These are phyloP conservation scores for Asterella californica DNA, from an alignment of 225 moss, liverwort and hornwort species.

Conservation along the genomic window DNA sequence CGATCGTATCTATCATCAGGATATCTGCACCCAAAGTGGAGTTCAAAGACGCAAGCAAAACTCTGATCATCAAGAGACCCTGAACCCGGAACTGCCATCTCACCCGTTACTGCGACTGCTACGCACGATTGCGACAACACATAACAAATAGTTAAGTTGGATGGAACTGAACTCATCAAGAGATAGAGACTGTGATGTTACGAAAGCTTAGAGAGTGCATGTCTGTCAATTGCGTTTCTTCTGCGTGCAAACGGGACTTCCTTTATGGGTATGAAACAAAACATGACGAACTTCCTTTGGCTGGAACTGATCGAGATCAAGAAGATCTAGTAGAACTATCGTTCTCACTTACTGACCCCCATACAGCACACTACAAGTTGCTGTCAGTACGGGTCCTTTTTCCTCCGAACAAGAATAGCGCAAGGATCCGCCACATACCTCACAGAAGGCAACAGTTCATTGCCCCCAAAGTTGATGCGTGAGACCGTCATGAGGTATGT, in stretches of 20 bases:
- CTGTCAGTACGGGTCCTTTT: not conserved
- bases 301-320: too few relatives aligned
- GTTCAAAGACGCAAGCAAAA: not conserved
- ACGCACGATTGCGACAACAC: not conserved
- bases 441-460: not conserved
- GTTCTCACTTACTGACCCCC: not conserved
- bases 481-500: not conserved
- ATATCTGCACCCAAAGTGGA: not conserved
- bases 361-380: not conserved
- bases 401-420: not conserved
- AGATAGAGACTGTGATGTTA: not conserved
- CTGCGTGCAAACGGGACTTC: too few relatives aligned
- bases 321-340: not conserved
- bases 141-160: not conserved
- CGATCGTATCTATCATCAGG: constrained; percentile 6
- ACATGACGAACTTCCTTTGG: too few relatives aligned
- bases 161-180: not conserved
- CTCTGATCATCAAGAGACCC: not conserved
- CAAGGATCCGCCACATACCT: not conserved
- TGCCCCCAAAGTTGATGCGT: constrained; percentile 12
- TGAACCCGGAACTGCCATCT: not conserved
- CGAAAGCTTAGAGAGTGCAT: too few relatives aligned
- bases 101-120: not conserved
- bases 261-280: too few relatives aligned
- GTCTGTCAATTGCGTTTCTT: too few relatives aligned